Evolutionary conservation across 306 rosid genomes (phyloP), one percentile per base, ranked within the genome.

Genomic region (Malus fusca): DNA sequence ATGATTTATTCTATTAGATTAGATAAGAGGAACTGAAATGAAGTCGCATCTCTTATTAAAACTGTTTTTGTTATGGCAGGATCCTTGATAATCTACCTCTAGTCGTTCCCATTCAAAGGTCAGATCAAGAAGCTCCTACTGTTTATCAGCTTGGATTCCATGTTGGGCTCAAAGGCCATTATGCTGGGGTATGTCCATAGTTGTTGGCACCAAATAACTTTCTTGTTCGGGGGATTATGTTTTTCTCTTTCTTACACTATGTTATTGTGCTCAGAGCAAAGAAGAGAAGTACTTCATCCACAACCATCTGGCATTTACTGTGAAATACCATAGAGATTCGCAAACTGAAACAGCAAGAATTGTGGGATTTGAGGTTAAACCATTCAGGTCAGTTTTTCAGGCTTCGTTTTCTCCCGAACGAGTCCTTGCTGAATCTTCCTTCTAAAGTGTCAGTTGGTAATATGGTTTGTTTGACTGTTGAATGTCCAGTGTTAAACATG

Each of bases 351-450:
- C 93, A 14, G 91, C 97, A 40, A 92, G 98, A 86, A 95, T 95
- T 40, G 99, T 95, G 70, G 99, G 99, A 71, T 92, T 95, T 84
- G 99, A 95, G 90, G 99, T 95, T 69, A 90, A 83, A 79, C 98
- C 96, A 61, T 89, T 79, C 91, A 92, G 98, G 98, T 90, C 18
- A 44, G 76, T 70, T 56, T 80, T 78, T 74, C 17, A 19, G 62
- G 55, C 37, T 13, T 66, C 15, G 21, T 73, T 30, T 30, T 79
- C n/a, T 28, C 17, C 72, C 23, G 23, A 22, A 55, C 21, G 44
- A 31, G 73, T 74, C 69, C 31, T 42, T 44, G 46, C 22, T 30
- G 65, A 56, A 56, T 56, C 28, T 56, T 56, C 15, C 4, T n/a
- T 56, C 4, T 56, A 19, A n/a, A 33, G 78, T 75, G 65, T 67